Base-by-base conservation (phyloP, 768 basidiomycete species). In the Tricholoma flavovirens region DNA sequence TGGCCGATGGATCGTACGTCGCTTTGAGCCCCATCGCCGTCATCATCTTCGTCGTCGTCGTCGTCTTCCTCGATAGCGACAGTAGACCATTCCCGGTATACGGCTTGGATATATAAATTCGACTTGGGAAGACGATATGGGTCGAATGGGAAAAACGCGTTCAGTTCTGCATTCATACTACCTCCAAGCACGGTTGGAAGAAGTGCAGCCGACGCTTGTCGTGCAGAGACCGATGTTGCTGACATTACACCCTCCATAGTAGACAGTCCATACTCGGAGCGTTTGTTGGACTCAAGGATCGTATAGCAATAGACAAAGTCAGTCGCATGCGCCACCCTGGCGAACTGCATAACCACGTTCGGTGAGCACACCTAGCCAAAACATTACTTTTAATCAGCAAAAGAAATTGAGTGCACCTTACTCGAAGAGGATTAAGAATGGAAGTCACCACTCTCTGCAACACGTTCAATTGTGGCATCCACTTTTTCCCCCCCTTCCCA, bases 81-180 rank as follows among this genome's bases (percentile, higher is more conserved):
- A 30, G 83, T 75, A 15, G 84, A 76, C 96, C 96, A 99, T 58
- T 95, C 91, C 45, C 94, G 78, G 65, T 98, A 99, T 24, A 97
- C 81, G 8, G 76, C 77, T 53, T 91, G 84, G 54, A 99, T 88
- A 64, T 86, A 97, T 19, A 71, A 69, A 29, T 80, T 76, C 35
- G 92, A 93, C 56, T 83, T 79, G 0, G 92, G 88, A 4, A 99
- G 83, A 57, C 86, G 89, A 75, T 93, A 98, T 2, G 97, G 97
- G 69, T 99, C 97, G 67, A 99, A 99, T 0, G 97, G 97, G 77
- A 99, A 99, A 76, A 98, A 98, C 10, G 87, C 84, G 66, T 93
- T 93, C 54, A 98, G 77, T 57, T 95, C 93, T 8, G 81, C 75
- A 51, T 81, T 81, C 57, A 76, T 63, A 49, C 72, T 71, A 50